Evolutionary conservation across 768 basidiomycete genomes (phyloP), one percentile per base, ranked within the genome.

Genomic region (Pholiota conissans): DNA sequence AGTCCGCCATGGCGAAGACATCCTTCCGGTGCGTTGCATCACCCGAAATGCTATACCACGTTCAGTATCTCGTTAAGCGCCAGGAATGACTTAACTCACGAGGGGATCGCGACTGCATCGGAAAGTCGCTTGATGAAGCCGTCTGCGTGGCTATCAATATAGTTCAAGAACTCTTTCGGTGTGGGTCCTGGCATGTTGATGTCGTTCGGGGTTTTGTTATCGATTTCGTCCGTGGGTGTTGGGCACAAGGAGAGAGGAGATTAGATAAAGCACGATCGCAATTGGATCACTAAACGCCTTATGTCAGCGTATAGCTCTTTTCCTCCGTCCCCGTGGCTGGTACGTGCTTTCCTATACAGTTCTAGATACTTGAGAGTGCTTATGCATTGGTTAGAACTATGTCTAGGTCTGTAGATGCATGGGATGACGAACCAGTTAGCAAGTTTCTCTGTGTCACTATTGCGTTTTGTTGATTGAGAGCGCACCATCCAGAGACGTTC

Each of bases 1-100:
- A 98, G 32, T 85, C 74, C 0, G 86, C 89, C 97, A 99, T 99
- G 62, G 76, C 80, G 67, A 91, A 76, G 60, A 95, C 93, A 70
- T 93, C 88, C 46, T 79, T 71, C 39, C 95, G 86, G 67, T 82
- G 85, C 4, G 79, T 72, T 14, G 83, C 82, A 72, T 93, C 91
- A 18, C 87, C 83, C 58, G 85, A 86, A 61, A 93, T 76, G 65
- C 90, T 89, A 67, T 24, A 24, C 52, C 48, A 35, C 29, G 18
- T 45, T 51, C 52, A 52, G 10, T 57, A 47, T 26, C 14, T 49
- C n/a, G 45, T 29, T 47, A 26, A 55, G 32, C 29, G 42, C 9
- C 24, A 22, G 26, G 37, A 24, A 24, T 29, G 9, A 48, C 16
- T 48, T 51, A 29, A 24, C 87, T 87, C 87, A 62, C 72, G 71